A percentile compares a stretch with the other conserved stretches of the same genome.
Evolutionary conservation across 1,284 basidiomycete genomes (phyloP).

Genomic region (Ganoderma resinaceum): DNA sequence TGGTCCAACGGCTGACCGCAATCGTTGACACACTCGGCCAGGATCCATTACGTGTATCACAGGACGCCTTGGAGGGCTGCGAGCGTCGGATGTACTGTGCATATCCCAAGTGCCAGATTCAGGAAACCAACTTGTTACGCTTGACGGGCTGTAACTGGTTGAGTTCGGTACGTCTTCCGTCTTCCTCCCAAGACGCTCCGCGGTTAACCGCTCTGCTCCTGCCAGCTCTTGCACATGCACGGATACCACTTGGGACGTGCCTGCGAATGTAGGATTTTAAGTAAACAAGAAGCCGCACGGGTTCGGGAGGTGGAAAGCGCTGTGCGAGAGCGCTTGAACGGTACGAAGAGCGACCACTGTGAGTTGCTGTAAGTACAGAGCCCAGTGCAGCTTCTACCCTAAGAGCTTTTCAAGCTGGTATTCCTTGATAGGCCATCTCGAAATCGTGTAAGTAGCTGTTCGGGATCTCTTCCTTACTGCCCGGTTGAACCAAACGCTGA

Average conservation of each 20-base stretch:
- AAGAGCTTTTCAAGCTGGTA: not conserved
- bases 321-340: not conserved
- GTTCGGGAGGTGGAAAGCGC: not conserved
- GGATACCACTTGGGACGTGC: not conserved
- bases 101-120: constrained; percentile 2
- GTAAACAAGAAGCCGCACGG: not conserved
- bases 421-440: not conserved
- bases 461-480: not conserved
- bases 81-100: constrained; percentile 1
- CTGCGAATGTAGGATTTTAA: not conserved
- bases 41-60: not conserved
- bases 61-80: not conserved
- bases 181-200: not conserved
- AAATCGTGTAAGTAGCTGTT: not conserved
- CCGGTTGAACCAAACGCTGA: not conserved
- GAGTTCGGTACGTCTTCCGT: not conserved
- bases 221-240: not conserved
- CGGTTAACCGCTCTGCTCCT: not conserved
- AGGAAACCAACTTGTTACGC: not conserved
- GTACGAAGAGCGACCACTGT: not conserved
- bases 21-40: not conserved
- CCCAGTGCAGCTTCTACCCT: not conserved
- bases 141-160: not conserved
- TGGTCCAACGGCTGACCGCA: not conserved
- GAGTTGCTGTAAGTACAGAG: not conserved